Evolutionary conservation across 441 rosid genomes (phyloP).

Genomic region (Erodium moschatum): DNA sequence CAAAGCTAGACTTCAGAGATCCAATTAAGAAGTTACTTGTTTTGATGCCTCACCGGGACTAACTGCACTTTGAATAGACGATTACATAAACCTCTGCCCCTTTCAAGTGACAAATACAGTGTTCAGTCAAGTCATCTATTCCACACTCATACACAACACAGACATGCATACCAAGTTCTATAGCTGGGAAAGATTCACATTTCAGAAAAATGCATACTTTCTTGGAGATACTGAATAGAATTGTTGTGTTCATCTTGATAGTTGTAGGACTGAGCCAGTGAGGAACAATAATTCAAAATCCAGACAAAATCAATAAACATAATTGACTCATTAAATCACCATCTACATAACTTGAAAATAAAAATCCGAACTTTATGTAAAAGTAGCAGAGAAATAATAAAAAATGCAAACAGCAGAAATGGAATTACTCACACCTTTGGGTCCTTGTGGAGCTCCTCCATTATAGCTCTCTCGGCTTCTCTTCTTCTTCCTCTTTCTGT

Average conservation of each 20-base stretch:
- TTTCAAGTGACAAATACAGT: neutral
- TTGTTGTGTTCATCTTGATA: neutral
- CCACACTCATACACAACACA: neutral
- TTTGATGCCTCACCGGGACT: neutral
- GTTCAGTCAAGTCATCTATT: neutral
- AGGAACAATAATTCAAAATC: neutral
- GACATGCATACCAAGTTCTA: neutral
- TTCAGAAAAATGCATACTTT: neutral
- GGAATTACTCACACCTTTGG: constrained; percentile 39
- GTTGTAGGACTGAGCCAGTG: too few species aligned
- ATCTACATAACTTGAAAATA: neutral
- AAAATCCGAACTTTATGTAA: neutral
- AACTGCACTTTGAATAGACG: neutral
- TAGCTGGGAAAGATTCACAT: neutral
- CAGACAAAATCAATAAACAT: neutral
- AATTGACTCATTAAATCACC: neutral
- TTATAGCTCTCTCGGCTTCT: constrained; percentile 42
- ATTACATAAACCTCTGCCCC: neutral
- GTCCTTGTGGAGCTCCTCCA: constrained; percentile 36
- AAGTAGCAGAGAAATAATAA: neutral
- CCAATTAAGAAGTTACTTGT: neutral
- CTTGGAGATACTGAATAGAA: neutral
- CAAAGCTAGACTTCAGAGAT: neutral
- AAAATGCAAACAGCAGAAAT: neutral
- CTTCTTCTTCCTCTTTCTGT: constrained; percentile 39